Conservation (phyloP, 495 filamentous ascomycete genomes). For the Neurospora sp. region DNA sequence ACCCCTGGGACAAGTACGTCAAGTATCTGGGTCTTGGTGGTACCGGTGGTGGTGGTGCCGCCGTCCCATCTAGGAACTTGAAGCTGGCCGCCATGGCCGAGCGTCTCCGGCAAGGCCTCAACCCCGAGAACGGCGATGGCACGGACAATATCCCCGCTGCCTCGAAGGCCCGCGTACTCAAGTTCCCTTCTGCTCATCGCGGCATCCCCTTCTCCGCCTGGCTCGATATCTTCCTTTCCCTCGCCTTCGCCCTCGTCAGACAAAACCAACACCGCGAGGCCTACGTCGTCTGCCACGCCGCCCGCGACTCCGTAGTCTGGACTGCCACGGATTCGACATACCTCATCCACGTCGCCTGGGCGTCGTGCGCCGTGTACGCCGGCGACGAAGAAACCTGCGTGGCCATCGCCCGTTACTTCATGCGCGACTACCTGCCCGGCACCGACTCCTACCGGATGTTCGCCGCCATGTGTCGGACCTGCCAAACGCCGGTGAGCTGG, state of each 20-base stretch:
- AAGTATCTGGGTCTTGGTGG: slow-evolving; percentile 56
- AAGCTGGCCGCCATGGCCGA: slow-evolving; percentile 63
- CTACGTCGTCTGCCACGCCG: slow-evolving; percentile 66
- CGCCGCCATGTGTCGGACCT: slow-evolving; percentile 56
- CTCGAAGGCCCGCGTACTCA: slow-evolving; percentile 7
- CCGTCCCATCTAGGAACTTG: slow-evolving; percentile 37
- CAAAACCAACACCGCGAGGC: slow-evolving; percentile 46
- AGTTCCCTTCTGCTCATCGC: slow-evolving; percentile 54
- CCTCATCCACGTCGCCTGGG: slow-evolving; percentile 69
- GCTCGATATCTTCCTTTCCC: slow-evolving; percentile 85
- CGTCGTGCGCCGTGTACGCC: slow-evolving; percentile 69
- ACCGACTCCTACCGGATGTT: slow-evolving; percentile 80
- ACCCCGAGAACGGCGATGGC: slow-evolving; percentile 17
- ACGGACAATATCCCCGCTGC: not conserved
- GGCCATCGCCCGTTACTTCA: slow-evolving; percentile 65
- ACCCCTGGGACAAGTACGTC: slow-evolving; percentile 59
- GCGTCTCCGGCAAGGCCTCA: slow-evolving; percentile 44
- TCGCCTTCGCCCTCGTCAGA: slow-evolving; percentile 62
- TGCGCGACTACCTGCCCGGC: slow-evolving; percentile 73
- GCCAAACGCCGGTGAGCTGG: slow-evolving; percentile 46
- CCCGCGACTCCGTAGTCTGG: slow-evolving; percentile 69
- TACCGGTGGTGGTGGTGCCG: slow-evolving; percentile 35
- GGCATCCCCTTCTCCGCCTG: slow-evolving; percentile 71
- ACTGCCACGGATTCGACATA: slow-evolving; percentile 56
- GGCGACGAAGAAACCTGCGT: slow-evolving; percentile 71